Conservation (phyloP, 78 protist genomes). For the Fonticula alba region DNA sequence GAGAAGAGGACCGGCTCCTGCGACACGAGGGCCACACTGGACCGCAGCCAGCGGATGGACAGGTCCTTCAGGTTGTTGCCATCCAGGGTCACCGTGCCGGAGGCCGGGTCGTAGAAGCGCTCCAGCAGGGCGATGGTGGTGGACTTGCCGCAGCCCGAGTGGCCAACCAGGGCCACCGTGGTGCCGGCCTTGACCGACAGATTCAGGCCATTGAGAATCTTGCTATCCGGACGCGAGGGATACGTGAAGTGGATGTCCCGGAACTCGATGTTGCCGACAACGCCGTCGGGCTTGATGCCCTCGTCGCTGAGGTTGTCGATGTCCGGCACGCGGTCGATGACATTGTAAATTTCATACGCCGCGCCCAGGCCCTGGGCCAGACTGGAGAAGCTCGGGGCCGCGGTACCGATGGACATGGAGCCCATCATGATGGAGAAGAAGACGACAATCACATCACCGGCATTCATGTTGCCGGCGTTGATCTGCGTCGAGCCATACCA, state of each 20-base stretch:
- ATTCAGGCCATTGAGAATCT: slow-evolving; percentile 4
- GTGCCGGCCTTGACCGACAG: slow-evolving; percentile 13
- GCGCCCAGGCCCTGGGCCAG: slow-evolving; percentile 7
- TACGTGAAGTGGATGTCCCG: slow-evolving; percentile 52
- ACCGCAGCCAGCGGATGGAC: slow-evolving; percentile 17
- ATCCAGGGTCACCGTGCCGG: slow-evolving; percentile 55
- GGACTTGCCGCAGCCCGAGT: slow-evolving; percentile 55
- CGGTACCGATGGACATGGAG: slow-evolving; percentile 6
- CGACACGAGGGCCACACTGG: slow-evolving; percentile 19
- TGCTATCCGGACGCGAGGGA: slow-evolving; percentile 20
- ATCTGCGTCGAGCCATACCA: slow-evolving; percentile 22
- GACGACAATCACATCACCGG: slow-evolving; percentile 2
- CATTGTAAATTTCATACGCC: neutral
- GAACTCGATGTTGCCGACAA: slow-evolving; percentile 39
- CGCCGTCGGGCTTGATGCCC: neutral
- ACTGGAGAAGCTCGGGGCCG: slow-evolving; percentile 6
- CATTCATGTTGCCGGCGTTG: neutral
- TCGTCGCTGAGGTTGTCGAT: neutral
- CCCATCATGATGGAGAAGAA: slow-evolving; percentile 14
- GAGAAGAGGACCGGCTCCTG: slow-evolving; percentile 46
- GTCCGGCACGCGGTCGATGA: slow-evolving; percentile 3
- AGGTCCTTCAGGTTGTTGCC: slow-evolving; percentile 10
- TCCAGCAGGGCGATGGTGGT: slow-evolving; percentile 18
- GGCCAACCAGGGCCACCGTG: slow-evolving; percentile 54
- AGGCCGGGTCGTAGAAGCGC: slow-evolving; percentile 18